These are phyloP conservation scores for Carex cristatella DNA, from an alignment of 176 grass and related monocot species.

Conservation along the genomic window DNA sequence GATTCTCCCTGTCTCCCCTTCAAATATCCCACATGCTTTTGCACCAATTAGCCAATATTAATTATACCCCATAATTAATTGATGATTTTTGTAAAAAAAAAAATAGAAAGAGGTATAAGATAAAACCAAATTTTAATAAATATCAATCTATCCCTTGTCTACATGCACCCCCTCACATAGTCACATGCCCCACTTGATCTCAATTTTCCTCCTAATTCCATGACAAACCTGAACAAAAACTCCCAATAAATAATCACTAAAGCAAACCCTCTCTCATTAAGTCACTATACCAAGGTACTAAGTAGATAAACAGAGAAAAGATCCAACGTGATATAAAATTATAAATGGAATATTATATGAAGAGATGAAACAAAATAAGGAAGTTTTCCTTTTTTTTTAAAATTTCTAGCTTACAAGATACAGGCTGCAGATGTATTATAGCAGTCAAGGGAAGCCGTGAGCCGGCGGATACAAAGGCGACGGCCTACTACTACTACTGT, in stretches of 20 bases:
- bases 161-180: not conserved
- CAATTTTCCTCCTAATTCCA: constrained; percentile 16
- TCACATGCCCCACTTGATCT: constrained; percentile 1
- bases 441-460: constrained; percentile 74
- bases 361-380: constrained; percentile 26
- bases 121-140: constrained; percentile 2
- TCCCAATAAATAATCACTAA: constrained; percentile 10
- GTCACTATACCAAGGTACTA: not conserved
- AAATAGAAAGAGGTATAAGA: constrained; percentile 19
- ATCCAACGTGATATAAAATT: constrained; percentile 13
- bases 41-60: constrained; percentile 36
- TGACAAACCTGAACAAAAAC: not conserved
- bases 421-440: constrained; percentile 25
- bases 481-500: constrained; percentile 45
- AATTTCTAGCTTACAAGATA: constrained; percentile 79
- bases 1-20: constrained; percentile 98
- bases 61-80: not conserved
- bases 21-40: constrained; percentile 80
- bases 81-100: constrained; percentile 10
- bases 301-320: constrained; percentile 3
- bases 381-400: constrained; percentile 5
- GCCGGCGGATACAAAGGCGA: constrained; percentile 75
- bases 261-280: not conserved
- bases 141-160: not conserved
- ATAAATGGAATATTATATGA: constrained; percentile 23